phyloP scores from a whole-genome alignment of 768 basidiomycete genomes.

The Calocybe indica region DNA sequence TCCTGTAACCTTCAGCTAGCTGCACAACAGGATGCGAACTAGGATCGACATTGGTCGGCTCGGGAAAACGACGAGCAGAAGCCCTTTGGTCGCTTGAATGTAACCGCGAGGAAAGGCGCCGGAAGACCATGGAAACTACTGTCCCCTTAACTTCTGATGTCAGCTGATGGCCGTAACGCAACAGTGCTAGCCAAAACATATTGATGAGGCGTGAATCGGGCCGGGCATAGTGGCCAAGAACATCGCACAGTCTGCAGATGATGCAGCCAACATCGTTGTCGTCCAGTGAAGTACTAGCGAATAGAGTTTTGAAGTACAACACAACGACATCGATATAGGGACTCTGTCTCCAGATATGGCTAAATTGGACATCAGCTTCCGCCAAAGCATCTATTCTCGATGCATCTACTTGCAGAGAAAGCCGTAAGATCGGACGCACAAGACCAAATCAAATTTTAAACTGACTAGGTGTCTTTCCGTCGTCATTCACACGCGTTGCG shows the following conservation, averaged over 20 bases:
- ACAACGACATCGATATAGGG: slow-evolving; percentile 37
- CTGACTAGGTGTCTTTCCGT: too few species aligned
- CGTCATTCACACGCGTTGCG: not conserved
- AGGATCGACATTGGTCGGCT: too few species aligned
- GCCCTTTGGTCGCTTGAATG: too few species aligned
- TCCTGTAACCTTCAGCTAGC: slow-evolving; percentile 13
- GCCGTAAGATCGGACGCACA: too few species aligned
- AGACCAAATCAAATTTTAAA: too few species aligned
- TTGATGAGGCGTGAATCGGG: slow-evolving; percentile 29
- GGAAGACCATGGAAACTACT: slow-evolving; percentile 29
- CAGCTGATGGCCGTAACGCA: slow-evolving; percentile 19
- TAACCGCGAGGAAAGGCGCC: slow-evolving; percentile 18
- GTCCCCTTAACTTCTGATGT: slow-evolving; percentile 20
- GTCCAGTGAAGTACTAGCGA: slow-evolving; percentile 16
- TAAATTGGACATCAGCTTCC: slow-evolving; percentile 35
- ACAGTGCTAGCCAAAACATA: slow-evolving; percentile 35
- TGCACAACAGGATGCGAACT: not conserved
- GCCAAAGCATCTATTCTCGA: slow-evolving; percentile 7
- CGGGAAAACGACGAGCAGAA: too few species aligned
- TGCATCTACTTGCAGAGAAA: too few species aligned
- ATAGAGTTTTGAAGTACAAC: slow-evolving; percentile 38
- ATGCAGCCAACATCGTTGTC: too few species aligned
- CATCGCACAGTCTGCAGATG: slow-evolving; percentile 23
- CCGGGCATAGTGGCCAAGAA: slow-evolving; percentile 24
- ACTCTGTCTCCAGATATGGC: slow-evolving; percentile 29